Evolutionary conservation across 1,139 yeast species (phyloP).

Genomic region (Pneumocystis murina): DNA sequence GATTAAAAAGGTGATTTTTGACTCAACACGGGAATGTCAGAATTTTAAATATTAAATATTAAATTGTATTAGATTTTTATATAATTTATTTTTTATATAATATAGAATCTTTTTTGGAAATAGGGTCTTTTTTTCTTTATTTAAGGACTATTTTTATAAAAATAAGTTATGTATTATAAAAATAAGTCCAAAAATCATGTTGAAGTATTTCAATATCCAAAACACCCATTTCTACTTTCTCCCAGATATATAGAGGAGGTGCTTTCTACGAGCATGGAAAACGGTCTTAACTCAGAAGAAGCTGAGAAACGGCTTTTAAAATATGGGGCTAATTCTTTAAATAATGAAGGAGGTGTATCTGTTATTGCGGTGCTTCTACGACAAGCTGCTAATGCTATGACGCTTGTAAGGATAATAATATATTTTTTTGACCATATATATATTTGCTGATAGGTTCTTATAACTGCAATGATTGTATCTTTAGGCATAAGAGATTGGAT

Average conservation of each 20-base stretch:
- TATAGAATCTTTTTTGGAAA: no score
- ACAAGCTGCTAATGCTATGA: conserved; percentile 71
- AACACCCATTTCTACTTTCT: conserved; percentile 1
- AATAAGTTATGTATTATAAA: background rate
- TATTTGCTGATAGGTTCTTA: conserved; percentile 29
- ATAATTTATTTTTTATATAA: no score
- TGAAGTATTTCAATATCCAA: background rate
- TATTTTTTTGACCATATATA: conserved; percentile 3
- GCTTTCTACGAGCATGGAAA: conserved; percentile 29
- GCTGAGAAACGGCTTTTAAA: conserved; percentile 25
- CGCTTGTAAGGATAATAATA: conserved; percentile 24
- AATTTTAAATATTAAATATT: no score
- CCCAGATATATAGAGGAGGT: conserved; percentile 11
- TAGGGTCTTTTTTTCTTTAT: background rate
- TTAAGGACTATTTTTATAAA: background rate
- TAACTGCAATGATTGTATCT: conserved; percentile 62
- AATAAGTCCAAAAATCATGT: background rate
- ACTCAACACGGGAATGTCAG: no score
- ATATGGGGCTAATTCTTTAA: conserved; percentile 48
- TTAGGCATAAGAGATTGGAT: conserved; percentile 67
- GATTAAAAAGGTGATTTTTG: no score
- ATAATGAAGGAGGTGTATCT: conserved; percentile 48
- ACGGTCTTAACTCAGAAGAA: conserved; percentile 35
- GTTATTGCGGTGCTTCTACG: conserved; percentile 43
- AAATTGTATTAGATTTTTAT: no score